Percentiles rank a stretch among this genome's conserved stretches.
Evolutionary conservation across 306 rosid genomes (phyloP).

Genomic region (Vigna hirtella): DNA sequence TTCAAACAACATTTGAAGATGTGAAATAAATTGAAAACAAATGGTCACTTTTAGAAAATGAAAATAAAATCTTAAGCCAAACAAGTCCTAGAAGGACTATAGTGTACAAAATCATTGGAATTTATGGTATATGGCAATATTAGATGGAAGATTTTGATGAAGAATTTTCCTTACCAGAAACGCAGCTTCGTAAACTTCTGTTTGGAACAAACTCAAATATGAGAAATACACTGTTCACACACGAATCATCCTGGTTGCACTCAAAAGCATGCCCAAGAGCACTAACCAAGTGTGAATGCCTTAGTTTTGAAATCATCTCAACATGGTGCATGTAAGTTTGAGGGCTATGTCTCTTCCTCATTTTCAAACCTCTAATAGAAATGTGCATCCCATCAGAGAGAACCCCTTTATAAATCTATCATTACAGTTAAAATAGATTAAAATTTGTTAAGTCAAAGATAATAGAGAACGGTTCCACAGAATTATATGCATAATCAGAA

Average conservation of each 20-base stretch:
- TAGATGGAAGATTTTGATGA: conserved; percentile 23
- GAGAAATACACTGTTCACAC: conserved; percentile 65
- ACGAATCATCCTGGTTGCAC: conserved; percentile 70
- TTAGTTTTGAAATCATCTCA: conserved; percentile 84
- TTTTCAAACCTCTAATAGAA: conserved; percentile 68
- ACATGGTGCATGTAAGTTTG: conserved; percentile 72
- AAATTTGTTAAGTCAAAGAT: conserved; percentile 6
- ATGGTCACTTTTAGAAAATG: background rate
- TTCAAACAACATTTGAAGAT: background rate
- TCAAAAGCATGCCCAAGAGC: conserved; percentile 97
- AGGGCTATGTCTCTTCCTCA: conserved; percentile 68
- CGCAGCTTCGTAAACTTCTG: conserved; percentile 63
- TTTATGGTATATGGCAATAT: conserved; percentile 5
- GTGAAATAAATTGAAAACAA: background rate
- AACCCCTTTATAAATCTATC: conserved; percentile 77
- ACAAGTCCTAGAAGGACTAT: background rate
- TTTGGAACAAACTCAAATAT: conserved; percentile 80
- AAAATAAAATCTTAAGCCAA: background rate
- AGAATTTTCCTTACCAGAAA: conserved; percentile 70
- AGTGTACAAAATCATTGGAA: background rate
- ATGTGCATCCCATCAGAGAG: conserved; percentile 80
- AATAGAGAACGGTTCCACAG: background rate
- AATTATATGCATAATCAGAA: background rate
- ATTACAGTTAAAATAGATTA: conserved; percentile 16
- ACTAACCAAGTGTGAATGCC: conserved; percentile 82